Conservation (phyloP, 345 rosid genomes). For the Syzygium aromaticum region DNA sequence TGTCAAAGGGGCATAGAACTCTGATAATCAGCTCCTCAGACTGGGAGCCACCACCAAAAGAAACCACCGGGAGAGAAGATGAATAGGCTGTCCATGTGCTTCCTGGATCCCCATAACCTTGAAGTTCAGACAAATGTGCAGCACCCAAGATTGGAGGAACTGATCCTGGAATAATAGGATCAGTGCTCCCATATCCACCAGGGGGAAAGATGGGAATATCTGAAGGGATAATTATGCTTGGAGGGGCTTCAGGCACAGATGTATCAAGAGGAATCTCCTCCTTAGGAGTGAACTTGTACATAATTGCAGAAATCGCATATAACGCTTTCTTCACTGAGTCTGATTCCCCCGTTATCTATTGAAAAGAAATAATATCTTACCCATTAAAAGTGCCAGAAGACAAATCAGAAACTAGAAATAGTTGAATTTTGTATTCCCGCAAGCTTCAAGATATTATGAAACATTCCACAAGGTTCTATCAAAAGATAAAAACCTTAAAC, state of each 20-base stretch:
- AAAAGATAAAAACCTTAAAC: not conserved
- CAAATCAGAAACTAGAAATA: not conserved
- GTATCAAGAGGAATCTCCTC: constrained; percentile 88
- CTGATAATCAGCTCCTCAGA: constrained; percentile 60
- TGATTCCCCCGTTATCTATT: constrained; percentile 72
- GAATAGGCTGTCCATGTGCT: constrained; percentile 68
- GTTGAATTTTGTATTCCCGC: not conserved
- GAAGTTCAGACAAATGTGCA: constrained; percentile 52
- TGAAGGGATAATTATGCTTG: constrained; percentile 80
- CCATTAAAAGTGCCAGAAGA: not conserved
- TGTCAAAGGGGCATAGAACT: constrained; percentile 66
- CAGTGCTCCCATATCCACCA: constrained; percentile 49
- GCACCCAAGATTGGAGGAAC: constrained; percentile 59
- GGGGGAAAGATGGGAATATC: constrained; percentile 75
- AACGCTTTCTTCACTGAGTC: constrained; percentile 80
- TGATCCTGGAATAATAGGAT: constrained; percentile 47
- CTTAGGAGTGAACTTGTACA: constrained; percentile 76
- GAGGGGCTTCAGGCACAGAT: constrained; percentile 48
- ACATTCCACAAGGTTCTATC: not conserved
- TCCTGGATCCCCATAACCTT: constrained; percentile 56
- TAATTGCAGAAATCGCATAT: constrained; percentile 76
- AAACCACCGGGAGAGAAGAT: constrained; percentile 57
- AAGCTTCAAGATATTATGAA: not conserved
- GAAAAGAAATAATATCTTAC: not conserved
- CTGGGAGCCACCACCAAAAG: constrained; percentile 42